These are phyloP conservation scores for Populus davidiana DNA, from an alignment of 345 rosid species.

Conservation along the genomic window DNA sequence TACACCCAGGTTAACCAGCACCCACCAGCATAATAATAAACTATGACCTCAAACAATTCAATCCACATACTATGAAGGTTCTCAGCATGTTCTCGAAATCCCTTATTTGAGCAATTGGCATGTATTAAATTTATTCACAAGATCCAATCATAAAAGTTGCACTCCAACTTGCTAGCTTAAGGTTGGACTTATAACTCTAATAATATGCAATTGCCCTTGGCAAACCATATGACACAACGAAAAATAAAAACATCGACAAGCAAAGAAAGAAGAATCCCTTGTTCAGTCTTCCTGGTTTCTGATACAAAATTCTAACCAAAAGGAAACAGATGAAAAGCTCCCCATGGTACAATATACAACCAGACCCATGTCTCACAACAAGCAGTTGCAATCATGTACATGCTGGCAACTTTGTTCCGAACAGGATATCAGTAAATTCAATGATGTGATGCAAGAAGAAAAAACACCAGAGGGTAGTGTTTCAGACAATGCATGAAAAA, in stretches of 20 bases:
- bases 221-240: background rate
- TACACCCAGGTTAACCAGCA: background rate
- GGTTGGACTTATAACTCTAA: background rate
- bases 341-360: background rate
- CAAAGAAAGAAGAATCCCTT: background rate
- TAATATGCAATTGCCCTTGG: background rate
- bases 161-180: background rate
- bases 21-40: background rate
- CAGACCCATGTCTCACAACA: background rate
- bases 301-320: background rate
- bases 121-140: background rate
- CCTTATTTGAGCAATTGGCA: background rate
- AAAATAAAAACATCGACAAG: background rate
- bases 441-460: background rate
- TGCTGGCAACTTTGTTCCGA: background rate
- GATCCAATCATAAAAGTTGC: background rate
- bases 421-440: background rate
- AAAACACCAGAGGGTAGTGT: background rate
- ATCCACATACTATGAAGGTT: background rate
- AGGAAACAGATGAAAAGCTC: no score
- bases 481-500: background rate
- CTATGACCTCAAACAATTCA: background rate
- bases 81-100: background rate
- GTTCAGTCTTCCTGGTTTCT: background rate
- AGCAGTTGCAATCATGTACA: background rate